A percentile compares a stretch with the other conserved stretches of the same genome.
Evolutionary conservation across 441 rosid species (phyloP).

Genomic region (Croton setiger): DNA sequence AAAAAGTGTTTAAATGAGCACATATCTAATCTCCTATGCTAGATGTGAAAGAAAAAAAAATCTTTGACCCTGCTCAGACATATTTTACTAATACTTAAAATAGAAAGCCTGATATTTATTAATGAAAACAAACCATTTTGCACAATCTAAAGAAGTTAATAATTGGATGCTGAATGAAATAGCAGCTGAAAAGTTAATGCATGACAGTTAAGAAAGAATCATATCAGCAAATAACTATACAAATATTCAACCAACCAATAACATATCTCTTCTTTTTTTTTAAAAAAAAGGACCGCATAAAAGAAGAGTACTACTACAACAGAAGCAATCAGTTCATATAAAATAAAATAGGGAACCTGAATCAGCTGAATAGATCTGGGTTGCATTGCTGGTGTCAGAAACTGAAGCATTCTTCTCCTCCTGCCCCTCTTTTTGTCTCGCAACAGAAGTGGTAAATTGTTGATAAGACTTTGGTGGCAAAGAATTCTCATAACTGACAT

Average conservation of each 20-base stretch:
- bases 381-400: conserved; percentile 19
- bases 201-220: conserved; percentile 8
- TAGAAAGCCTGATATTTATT: background rate
- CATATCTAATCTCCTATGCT: background rate
- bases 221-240: conserved; percentile 8
- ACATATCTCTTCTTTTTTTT: background rate
- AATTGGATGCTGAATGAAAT: background rate
- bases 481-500: conserved; percentile 14
- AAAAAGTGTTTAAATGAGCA: background rate
- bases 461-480: conserved; percentile 13
- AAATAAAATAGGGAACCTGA: conserved; percentile 35
- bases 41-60: background rate
- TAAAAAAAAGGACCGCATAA: background rate
- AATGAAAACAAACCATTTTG: background rate
- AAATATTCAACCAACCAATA: background rate
- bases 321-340: conserved; percentile 7
- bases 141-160: background rate
- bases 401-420: conserved; percentile 17
- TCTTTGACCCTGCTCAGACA: background rate
- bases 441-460: conserved; percentile 16
- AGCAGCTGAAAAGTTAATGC: background rate
- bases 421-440: conserved; percentile 22
- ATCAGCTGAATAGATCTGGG: conserved; percentile 32
- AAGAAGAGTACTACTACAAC: background rate
- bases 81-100: background rate